Base-by-base conservation (phyloP, 768 basidiomycete species). In the Tylopilus sp. region DNA sequence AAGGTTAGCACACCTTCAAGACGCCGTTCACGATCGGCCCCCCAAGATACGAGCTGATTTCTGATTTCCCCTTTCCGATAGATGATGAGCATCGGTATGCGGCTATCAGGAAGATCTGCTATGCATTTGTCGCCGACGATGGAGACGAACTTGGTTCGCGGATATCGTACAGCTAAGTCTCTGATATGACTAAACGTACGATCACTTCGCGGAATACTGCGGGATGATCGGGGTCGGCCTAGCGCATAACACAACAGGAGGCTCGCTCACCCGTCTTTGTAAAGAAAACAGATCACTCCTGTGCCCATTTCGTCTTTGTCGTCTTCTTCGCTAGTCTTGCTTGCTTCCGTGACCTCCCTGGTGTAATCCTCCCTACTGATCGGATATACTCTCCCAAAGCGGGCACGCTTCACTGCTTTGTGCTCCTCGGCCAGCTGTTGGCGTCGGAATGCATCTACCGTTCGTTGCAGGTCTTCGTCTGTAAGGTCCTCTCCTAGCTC, bases 101-200 rank as follows among this genome's bases (percentile, higher is more conserved):
- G 85, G 33, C 82, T 77, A 62, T 98, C 97, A 14, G 95, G 96
- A 31, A 98, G 85, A 71, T 98, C 87, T n/a, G 90, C 85, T 61
- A 99, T 97, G 74, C 93, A 96, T 70, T 93, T 93, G 72, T 91
- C 83, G 33, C 94, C 93, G 4, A 94, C 84, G 61, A 98, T 98
- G 12, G 91, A 92, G 55, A 98, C 88, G 61, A 99, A 97, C 73
- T 98, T 98, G 12, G 94, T 90, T 43, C 87, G 86, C 3, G 94
- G 91, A 68, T 96, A 87, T 48, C 83, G 82, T n/a, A 75, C 75
- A 2, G 97, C 92, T 6, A 99, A 77, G 1, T 76, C 76, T 6
- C 76, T 76, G 25, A 98, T 71, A 47, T 95, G 85, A 25, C 78
- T 72, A 47, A 80, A 82, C 12, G 95, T 76, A 42, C 86, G 85